Conservation (phyloP, 2,329 filamentous ascomycete genomes). For the Camillea tinctor region DNA sequence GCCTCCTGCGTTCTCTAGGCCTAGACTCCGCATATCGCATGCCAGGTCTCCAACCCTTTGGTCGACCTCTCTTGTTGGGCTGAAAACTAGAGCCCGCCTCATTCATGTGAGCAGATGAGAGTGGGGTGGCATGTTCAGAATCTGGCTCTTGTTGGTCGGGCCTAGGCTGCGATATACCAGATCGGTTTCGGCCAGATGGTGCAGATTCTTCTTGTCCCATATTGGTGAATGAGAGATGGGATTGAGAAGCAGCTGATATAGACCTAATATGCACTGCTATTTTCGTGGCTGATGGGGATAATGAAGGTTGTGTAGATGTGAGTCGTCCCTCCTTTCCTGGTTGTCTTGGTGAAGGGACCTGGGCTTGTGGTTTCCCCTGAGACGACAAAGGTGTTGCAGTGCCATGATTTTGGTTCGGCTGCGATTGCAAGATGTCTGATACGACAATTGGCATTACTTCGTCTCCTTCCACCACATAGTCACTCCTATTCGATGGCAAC, state of each 20-base stretch:
- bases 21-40: slow-evolving; percentile 29
- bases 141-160: slow-evolving; percentile 3
- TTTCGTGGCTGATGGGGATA: slow-evolving; percentile 7
- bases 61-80: slow-evolving; percentile 42
- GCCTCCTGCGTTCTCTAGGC: slow-evolving; percentile 21
- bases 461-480: slow-evolving; percentile 3
- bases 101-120: slow-evolving; percentile 5
- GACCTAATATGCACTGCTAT: slow-evolving; percentile 30
- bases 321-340: slow-evolving; percentile 4
- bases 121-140: slow-evolving; percentile 4
- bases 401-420: slow-evolving; percentile 3
- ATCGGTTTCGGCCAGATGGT: slow-evolving; percentile 2
- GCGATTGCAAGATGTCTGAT: slow-evolving; percentile 15
- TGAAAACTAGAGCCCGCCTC: slow-evolving; percentile 15
- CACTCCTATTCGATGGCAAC: neutral
- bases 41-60: slow-evolving; percentile 45
- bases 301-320: slow-evolving; percentile 6
- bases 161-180: slow-evolving; percentile 2
- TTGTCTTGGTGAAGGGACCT: neutral
- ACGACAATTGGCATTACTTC: slow-evolving; percentile 4
- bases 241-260: slow-evolving; percentile 14
- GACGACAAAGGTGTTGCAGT: slow-evolving; percentile 3
- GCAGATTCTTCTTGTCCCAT: slow-evolving; percentile 1
- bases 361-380: slow-evolving; percentile 5
- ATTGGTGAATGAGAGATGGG: slow-evolving; percentile 16